phyloP scores from a whole-genome alignment of 2,329 filamentous ascomycete species.

The Thelonectria discophora region DNA sequence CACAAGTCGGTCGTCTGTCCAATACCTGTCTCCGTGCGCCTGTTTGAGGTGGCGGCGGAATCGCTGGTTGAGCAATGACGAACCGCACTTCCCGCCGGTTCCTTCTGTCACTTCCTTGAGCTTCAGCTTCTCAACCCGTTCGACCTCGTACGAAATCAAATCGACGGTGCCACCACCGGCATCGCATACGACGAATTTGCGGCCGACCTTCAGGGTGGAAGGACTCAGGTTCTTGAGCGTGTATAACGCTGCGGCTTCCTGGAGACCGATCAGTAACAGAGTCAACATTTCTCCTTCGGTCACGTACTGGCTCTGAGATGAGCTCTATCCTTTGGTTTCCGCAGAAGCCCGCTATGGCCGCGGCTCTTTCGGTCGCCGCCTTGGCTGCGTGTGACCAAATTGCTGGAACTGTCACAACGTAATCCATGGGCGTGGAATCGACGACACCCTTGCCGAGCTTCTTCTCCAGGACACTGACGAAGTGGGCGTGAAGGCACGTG shows the following conservation, averaged over 20 bases:
- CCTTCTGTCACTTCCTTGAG: slow-evolving; percentile 60
- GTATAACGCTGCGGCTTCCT: slow-evolving; percentile 62
- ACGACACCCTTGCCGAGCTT: slow-evolving; percentile 54
- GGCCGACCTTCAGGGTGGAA: slow-evolving; percentile 53
- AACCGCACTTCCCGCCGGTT: slow-evolving; percentile 60
- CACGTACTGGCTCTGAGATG: slow-evolving; percentile 57
- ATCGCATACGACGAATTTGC: slow-evolving; percentile 63
- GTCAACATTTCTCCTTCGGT: neutral
- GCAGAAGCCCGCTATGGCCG: slow-evolving; percentile 51
- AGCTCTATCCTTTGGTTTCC: slow-evolving; percentile 55
- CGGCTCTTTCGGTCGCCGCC: slow-evolving; percentile 55
- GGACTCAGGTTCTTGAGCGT: slow-evolving; percentile 55
- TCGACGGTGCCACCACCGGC: slow-evolving; percentile 65
- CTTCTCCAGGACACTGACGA: slow-evolving; percentile 54
- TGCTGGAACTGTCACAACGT: slow-evolving; percentile 66
- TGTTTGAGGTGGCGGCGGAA: slow-evolving; percentile 56
- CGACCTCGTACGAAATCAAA: slow-evolving; percentile 62
- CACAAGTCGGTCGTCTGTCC: slow-evolving; percentile 53
- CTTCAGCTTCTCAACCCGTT: slow-evolving; percentile 51
- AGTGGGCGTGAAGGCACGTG: slow-evolving; percentile 58
- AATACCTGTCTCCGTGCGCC: slow-evolving; percentile 54
- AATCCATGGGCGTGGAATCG: slow-evolving; percentile 57
- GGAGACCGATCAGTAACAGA: slow-evolving; percentile 26
- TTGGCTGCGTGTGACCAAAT: slow-evolving; percentile 67
- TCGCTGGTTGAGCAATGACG: slow-evolving; percentile 58